A percentile compares a stretch with the other conserved stretches of the same genome.
Conservation (phyloP, 257 asterid genomes). For the Primulina huaijiensis region DNA sequence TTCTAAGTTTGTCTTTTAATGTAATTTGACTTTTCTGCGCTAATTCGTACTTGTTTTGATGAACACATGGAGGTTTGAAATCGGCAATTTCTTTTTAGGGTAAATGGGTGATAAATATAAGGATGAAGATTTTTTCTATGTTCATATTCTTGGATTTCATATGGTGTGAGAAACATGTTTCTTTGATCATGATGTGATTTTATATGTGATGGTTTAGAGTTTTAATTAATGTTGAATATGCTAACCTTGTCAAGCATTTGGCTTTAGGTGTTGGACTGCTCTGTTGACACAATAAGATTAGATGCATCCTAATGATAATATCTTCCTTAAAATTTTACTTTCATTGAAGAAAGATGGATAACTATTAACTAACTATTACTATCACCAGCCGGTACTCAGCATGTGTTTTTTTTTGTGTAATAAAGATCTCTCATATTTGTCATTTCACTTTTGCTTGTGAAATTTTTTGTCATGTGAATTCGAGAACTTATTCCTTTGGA, state of each 20-base stretch:
- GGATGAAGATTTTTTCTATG: background rate
- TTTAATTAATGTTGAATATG: background rate
- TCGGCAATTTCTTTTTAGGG: background rate
- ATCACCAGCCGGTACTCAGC: background rate
- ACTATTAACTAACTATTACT: background rate
- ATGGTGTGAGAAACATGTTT: constrained; percentile 15
- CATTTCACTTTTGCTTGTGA: background rate
- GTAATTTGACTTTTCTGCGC: background rate
- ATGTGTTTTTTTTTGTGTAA: background rate
- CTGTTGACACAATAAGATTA: constrained; percentile 3
- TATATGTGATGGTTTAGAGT: background rate
- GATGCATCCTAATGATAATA: background rate
- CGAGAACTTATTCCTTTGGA: constrained; percentile 1
- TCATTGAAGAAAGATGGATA: background rate
- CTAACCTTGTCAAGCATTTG: background rate
- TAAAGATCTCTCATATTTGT: constrained; percentile 6
- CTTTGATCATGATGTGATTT: background rate
- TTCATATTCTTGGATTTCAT: constrained; percentile 3
- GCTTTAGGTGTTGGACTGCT: background rate
- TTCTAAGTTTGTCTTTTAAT: background rate
- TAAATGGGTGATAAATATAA: background rate
- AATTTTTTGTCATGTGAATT: background rate
- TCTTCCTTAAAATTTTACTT: background rate
- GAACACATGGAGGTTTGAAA: background rate
- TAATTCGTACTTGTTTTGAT: background rate